Conservation (phyloP, 2,329 filamentous ascomycete species). For the Aspergillus tanneri region DNA sequence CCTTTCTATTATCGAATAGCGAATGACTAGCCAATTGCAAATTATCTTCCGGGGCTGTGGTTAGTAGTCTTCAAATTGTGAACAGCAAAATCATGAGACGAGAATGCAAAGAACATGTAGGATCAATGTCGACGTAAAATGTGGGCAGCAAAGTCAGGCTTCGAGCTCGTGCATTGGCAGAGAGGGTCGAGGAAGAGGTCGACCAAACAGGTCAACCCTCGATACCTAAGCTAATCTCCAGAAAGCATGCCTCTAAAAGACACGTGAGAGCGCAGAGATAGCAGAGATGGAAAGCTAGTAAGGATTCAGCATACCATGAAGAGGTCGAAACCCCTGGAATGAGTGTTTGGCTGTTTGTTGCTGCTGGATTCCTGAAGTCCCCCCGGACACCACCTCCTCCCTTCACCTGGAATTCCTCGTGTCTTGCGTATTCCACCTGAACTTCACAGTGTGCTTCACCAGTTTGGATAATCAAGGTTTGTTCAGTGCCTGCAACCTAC, state of each 20-base stretch:
- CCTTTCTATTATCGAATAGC: not conserved
- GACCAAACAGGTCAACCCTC: conserved; percentile 17
- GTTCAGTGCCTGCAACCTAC: too few species aligned
- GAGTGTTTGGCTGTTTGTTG: conserved; percentile 22
- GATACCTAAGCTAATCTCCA: conserved; percentile 10
- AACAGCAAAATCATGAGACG: not conserved
- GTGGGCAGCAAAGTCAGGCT: not conserved
- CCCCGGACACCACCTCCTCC: conserved; percentile 15
- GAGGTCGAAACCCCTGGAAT: conserved; percentile 19
- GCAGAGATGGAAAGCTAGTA: conserved; percentile 2
- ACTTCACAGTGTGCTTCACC: not conserved
- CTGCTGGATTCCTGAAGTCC: conserved; percentile 19
- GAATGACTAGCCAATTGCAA: not conserved
- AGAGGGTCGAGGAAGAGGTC: not conserved
- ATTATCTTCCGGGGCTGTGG: not conserved
- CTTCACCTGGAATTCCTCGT: not conserved
- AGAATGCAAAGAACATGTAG: not conserved
- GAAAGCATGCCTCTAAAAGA: conserved; percentile 16
- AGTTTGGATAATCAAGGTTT: not conserved
- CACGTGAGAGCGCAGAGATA: conserved; percentile 5
- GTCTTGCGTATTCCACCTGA: not conserved
- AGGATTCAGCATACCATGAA: conserved; percentile 15
- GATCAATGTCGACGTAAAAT: not conserved
- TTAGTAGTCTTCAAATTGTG: not conserved
- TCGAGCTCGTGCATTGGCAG: not conserved